Evolutionary conservation across 805 yeast species (phyloP), one percentile per base, ranked within the genome.

Genomic region (Saccharomycodes ludwigii): DNA sequence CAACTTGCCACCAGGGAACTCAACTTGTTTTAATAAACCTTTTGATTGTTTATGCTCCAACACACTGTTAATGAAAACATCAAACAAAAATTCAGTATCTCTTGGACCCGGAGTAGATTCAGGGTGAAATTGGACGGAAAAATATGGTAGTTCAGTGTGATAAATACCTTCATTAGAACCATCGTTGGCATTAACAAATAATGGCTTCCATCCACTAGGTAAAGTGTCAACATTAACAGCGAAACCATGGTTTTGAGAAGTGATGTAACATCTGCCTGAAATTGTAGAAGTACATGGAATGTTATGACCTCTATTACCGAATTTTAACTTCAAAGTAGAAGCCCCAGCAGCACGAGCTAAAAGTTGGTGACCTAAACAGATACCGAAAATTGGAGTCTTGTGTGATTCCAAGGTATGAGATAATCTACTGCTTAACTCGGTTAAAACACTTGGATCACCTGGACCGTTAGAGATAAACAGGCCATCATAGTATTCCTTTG

Each of bases 81-180:
- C 98, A 49, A 91, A 91, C 56, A 91, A 67, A 60, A 86, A 91
- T 63, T 91, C 98, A 32, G 98, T 91, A 58, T 91, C 99, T 57
- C 95, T 76, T 56, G 99, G 99, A 57, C 99, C 99, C 29, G 98
- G 97, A 30, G 95, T 84, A 16, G 96, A 83, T 67, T 91, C 99
- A 17, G 99, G 99, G 58, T 91, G 99, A 71, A 91, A 88, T 67
- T 91, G 99, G 30, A 91, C 97, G 11, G 98, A 91, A 69, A 91
- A 91, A 56, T 68, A 79, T 24, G 99, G 98, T 58, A 79, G 68
- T 42, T 73, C 66, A 26, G 77, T 70, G 62, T 88, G 83, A 66
- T 84, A 88, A 41, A 91, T 84, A 76, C 99, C 99, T 68, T 91
- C 99, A 59, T 91, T 91, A 23, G 97, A 85, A 34, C 86, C 88